Base-by-base conservation (phyloP, 805 yeast species). In the Lachancea thermotolerans region DNA sequence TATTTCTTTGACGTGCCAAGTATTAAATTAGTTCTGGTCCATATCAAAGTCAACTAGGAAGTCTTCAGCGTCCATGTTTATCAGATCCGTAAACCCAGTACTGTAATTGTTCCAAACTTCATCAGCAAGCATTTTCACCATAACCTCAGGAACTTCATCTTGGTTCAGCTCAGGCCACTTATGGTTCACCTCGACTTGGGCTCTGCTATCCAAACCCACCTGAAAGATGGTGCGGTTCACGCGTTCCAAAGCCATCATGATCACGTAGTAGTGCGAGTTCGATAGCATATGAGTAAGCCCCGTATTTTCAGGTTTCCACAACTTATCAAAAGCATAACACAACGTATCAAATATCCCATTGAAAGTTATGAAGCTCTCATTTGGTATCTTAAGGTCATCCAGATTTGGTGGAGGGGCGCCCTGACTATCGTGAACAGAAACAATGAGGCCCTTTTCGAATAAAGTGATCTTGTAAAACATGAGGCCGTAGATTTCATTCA, bases 51-150 rank as follows among this genome's bases (percentile, higher is more conserved):
- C 54, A 2, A 47, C 45, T 31, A 46, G 44, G 30, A 52, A 46
- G 32, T 49, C 53, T 15, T 51, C 51, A 9, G 55, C 53, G 15
- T 54, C 52, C 57, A 48, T 50, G 35, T 52, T 42, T 50, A 55
- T 48, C 21, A 53, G 37, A 30, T 44, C 54, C 33, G 54, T 51
- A 7, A 53, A 47, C 29, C 52, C 55, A 7, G 41, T 35, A 33
- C 56, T 56, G 43, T 57, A 58, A 21, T 42, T 51, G 37, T 44
- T 42, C 60, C 60, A 57, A 28, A 57, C 56, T 33, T 56, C 59
- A 35, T 54, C 58, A 3, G 54, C 52, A 25, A 57, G 40, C 36
- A 49, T 34, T 18, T 44, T 49, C 1, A 54, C 49, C 30, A 50
- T 16, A 7, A 50, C 51, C 10, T 44, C 47, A 10, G 53, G 27